Conservation (phyloP, 1,139 yeast species). For the Taphrina communis region DNA sequence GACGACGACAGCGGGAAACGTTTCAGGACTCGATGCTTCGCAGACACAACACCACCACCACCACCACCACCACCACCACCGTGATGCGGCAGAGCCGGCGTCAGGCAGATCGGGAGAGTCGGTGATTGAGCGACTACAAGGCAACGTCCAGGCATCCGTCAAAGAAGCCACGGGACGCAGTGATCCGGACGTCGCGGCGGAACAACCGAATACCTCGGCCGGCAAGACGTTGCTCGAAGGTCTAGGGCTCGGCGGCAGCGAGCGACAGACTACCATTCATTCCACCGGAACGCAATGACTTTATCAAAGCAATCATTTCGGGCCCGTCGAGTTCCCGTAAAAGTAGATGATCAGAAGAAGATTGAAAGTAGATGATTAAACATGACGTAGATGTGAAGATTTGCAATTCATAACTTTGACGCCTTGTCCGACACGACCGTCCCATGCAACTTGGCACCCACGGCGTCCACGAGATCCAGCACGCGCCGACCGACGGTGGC, state of each 20-base stretch:
- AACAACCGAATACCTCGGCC: not conserved
- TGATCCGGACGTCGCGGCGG: constrained; percentile 14
- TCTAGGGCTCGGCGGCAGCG: constrained; percentile 21
- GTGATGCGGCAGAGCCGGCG: not conserved
- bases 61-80: not conserved
- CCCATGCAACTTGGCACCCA: constrained; percentile 13
- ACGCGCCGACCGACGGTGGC: constrained; percentile 40
- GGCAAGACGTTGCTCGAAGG: constrained; percentile 17
- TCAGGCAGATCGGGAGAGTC: not conserved
- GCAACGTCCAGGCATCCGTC: constrained; percentile 19
- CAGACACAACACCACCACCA: not conserved
- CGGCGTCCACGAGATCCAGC: constrained; percentile 24
- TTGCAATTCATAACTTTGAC: not conserved
- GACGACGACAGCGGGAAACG: not conserved
- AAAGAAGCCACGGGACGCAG: constrained; percentile 11
- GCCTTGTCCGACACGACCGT: constrained; percentile 4
- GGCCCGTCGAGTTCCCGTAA: no score
- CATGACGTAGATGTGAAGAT: not conserved
- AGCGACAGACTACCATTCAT: constrained; percentile 12
- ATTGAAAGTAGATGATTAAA: no score
- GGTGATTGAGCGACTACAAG: constrained; percentile 18
- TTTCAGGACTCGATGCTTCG: not conserved
- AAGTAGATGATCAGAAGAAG: not conserved
- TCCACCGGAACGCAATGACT: not conserved
- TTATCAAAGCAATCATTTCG: not conserved